Percentiles rank a stretch among this genome's conserved stretches.
Conservation (phyloP, 2,329 filamentous ascomycete genomes). For the Aureobasidium sp. region DNA sequence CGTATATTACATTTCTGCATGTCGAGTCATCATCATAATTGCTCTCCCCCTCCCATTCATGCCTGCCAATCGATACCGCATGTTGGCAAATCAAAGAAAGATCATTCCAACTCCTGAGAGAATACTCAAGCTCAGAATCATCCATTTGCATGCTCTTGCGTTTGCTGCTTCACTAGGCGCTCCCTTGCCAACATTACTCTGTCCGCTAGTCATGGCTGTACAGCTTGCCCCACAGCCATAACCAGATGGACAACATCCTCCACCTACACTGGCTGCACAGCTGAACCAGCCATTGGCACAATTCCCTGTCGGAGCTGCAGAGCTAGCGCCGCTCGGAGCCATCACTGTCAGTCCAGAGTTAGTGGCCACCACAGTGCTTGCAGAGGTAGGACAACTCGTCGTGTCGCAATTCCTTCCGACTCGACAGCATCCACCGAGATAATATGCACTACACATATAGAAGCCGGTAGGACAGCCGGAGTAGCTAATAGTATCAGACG, state of each 20-base stretch:
- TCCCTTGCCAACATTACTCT: conserved; percentile 45
- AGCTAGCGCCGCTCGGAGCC: conserved; percentile 17
- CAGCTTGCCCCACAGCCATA: conserved; percentile 72
- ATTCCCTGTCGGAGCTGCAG: conserved; percentile 25
- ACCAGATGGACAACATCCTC: conserved; percentile 78
- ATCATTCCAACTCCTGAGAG: conserved; percentile 34
- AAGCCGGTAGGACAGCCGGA: conserved; percentile 74
- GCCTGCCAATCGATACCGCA: not conserved
- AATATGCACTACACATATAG: conserved; percentile 80
- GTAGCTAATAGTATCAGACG: conserved; percentile 18
- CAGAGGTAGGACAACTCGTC: conserved; percentile 63
- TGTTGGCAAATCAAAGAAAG: conserved; percentile 23
- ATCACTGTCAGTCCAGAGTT: conserved; percentile 64
- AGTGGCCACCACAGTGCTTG: conserved; percentile 56
- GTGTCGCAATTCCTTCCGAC: conserved; percentile 78
- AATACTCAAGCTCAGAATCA: conserved; percentile 25
- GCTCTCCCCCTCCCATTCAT: not conserved
- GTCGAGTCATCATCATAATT: not conserved
- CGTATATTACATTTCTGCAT: conserved; percentile 10
- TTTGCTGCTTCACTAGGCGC: conserved; percentile 31
- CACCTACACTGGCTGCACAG: conserved; percentile 58
- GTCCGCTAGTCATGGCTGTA: conserved; percentile 48
- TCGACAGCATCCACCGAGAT: conserved; percentile 78
- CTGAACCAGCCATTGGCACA: conserved; percentile 77
- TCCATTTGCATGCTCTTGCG: conserved; percentile 25